These are phyloP conservation scores for Flueggea neowawraea DNA, from an alignment of 441 rosid genomes.

Conservation along the genomic window DNA sequence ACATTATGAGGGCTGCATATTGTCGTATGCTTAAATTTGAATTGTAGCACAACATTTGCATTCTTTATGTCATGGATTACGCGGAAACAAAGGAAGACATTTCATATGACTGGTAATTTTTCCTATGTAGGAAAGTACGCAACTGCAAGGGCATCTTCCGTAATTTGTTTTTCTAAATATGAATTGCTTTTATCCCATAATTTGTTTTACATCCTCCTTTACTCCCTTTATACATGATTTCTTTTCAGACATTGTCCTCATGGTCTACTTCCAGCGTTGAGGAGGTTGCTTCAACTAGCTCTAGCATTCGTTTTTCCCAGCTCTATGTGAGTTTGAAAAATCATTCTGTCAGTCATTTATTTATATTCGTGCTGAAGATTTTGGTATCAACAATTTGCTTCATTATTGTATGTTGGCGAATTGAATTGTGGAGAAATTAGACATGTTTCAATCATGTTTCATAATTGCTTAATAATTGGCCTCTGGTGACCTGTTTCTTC, in stretches of 20 bases:
- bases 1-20: too few species aligned
- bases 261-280: constrained; percentile 93
- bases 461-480: too few species aligned
- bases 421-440: too few species aligned
- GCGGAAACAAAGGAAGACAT: neutral
- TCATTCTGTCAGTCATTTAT: too few species aligned
- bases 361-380: too few species aligned
- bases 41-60: too few species aligned
- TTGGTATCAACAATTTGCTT: too few species aligned
- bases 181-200: neutral
- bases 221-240: constrained; percentile 1
- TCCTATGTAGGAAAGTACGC: constrained; percentile 73
- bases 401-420: too few species aligned
- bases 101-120: constrained; percentile 11
- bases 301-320: constrained; percentile 89
- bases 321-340: constrained; percentile 62
- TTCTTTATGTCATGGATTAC: too few species aligned
- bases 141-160: constrained; percentile 89
- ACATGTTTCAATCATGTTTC: too few species aligned
- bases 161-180: constrained; percentile 15
- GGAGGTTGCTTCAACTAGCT: constrained; percentile 93
- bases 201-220: neutral
- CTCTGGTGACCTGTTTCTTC: too few species aligned
- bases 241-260: constrained; percentile 74
- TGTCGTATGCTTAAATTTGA: too few species aligned